Percentiles rank a stretch among this genome's conserved stretches.
phyloP scores from a whole-genome alignment of 306 rosid genomes.

The Hylodesmum podocarpum region DNA sequence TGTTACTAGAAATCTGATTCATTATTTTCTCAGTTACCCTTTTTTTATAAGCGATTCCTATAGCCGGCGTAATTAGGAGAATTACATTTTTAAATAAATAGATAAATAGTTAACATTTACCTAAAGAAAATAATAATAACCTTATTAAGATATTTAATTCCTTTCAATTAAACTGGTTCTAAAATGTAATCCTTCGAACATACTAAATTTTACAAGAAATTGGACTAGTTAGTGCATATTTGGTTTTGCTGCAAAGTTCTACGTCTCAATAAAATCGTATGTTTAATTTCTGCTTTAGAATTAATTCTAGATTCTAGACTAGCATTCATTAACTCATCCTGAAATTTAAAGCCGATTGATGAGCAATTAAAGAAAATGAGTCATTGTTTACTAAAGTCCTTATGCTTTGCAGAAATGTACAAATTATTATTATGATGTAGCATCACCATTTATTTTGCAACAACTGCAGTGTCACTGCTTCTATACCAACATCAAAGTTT shows the following conservation, averaged over 20 bases:
- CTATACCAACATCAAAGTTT: background rate
- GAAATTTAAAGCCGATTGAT: background rate
- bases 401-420: background rate
- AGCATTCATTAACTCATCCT: background rate
- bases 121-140: background rate
- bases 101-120: background rate
- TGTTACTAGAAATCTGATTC: no score
- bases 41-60: no score
- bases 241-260: background rate
- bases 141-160: background rate
- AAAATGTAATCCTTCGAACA: background rate
- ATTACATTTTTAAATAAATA: no score
- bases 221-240: background rate
- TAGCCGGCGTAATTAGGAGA: no score
- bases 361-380: background rate
- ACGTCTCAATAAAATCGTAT: background rate
- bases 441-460: background rate
- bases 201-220: background rate
- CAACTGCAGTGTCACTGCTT: background rate
- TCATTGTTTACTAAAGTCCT: background rate
- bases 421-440: background rate
- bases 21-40: no score
- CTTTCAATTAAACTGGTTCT: background rate
- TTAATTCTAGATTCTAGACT: background rate
- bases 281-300: background rate